Percentiles rank a stretch among this genome's conserved stretches.
Conservation (phyloP, 345 rosid genomes). For the Gossypium sturtianum region DNA sequence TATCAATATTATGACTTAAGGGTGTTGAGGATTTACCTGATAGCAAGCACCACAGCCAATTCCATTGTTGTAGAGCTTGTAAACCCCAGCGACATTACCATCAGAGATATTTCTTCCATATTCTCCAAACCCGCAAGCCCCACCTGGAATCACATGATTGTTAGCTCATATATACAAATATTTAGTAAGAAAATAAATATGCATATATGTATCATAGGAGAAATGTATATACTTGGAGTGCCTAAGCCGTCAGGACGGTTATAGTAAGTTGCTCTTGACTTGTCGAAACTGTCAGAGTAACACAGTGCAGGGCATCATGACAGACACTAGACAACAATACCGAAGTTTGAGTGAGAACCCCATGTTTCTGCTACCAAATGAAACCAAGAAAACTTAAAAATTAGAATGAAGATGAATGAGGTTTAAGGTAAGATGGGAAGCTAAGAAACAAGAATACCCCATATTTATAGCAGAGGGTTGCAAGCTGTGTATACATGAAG, state of each 20-base stretch:
- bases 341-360: conserved; percentile 11
- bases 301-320: conserved; percentile 35
- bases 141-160: conserved; percentile 32
- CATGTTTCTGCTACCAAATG: conserved; percentile 13
- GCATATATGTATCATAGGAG: conserved; percentile 29
- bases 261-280: conserved; percentile 69
- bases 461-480: conserved; percentile 29
- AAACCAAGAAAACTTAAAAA: background rate
- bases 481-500: background rate
- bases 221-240: conserved; percentile 50
- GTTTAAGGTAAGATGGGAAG: conserved; percentile 16
- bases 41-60: conserved; percentile 91
- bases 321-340: conserved; percentile 11
- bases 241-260: conserved; percentile 83
- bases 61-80: conserved; percentile 62
- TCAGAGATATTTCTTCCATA: conserved; percentile 65
- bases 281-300: conserved; percentile 29
- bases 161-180: background rate
- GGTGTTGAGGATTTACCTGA: conserved; percentile 40
- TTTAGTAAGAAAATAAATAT: background rate
- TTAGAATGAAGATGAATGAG: background rate
- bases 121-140: conserved; percentile 83
- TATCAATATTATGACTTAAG: background rate
- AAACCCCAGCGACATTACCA: conserved; percentile 76
- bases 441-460: background rate